Evolutionary conservation across 2,329 filamentous ascomycete genomes (phyloP).

Genomic region (Colletotrichum sp.): DNA sequence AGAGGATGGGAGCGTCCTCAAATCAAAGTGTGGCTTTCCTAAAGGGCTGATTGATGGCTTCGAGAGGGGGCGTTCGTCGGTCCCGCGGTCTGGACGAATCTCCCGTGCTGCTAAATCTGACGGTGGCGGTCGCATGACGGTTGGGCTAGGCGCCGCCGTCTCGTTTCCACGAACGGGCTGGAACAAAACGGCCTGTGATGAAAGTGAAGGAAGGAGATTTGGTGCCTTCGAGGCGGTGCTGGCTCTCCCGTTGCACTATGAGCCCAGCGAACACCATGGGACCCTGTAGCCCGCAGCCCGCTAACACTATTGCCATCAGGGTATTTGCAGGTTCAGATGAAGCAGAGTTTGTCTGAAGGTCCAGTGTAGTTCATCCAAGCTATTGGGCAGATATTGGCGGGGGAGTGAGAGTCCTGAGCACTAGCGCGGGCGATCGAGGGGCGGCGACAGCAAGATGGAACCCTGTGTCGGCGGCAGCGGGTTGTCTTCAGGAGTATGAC

Average conservation of each 20-base stretch:
- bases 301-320: not conserved
- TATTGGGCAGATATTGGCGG: not conserved
- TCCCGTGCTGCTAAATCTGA: not conserved
- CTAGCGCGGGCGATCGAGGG: not conserved
- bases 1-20: not conserved
- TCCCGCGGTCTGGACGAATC: not conserved
- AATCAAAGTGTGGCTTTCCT: not conserved
- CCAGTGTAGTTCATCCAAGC: constrained; percentile 2
- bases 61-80: not conserved
- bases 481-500: not conserved
- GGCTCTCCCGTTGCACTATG: not conserved
- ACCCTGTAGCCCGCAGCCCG: not conserved
- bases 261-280: not conserved
- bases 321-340: not conserved
- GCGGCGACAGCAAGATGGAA: not conserved
- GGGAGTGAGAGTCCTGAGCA: not conserved
- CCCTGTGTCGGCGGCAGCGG: not conserved
- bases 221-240: not conserved
- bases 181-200: not conserved
- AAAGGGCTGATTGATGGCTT: constrained; percentile 3
- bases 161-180: not conserved
- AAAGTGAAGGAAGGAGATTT: not conserved
- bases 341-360: constrained; percentile 1
- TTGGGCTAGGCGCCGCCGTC: not conserved
- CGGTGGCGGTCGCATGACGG: constrained; percentile 3